Conservation (phyloP, 2,329 filamentous ascomycete genomes). For the Sporothrix schenckii region DNA sequence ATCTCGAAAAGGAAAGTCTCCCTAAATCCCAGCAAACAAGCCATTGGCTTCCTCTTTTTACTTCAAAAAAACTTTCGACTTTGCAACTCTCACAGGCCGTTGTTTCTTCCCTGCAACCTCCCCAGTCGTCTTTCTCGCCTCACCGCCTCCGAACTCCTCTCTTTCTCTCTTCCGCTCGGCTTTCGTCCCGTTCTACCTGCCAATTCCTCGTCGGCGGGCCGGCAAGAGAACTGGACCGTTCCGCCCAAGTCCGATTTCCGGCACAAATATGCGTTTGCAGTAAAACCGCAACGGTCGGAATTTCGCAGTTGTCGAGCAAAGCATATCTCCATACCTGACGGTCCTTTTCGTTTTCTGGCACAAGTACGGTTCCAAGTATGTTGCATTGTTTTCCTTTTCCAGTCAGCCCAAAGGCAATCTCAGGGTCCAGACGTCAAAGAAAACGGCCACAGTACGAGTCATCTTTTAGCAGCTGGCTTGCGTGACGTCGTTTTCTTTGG, state of each 20-base stretch:
- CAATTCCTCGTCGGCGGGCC: not conserved
- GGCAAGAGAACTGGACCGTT: constrained; percentile 1
- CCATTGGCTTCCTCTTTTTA: constrained; percentile 19
- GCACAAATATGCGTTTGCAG: constrained; percentile 22
- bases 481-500: constrained; percentile 8
- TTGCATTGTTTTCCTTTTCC: not conserved
- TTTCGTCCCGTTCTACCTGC: not conserved
- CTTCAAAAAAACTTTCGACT: constrained; percentile 25
- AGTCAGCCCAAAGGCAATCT: not conserved
- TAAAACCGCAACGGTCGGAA: not conserved
- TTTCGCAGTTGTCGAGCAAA: not conserved
- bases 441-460: not conserved
- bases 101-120: not conserved
- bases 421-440: not conserved
- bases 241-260: constrained; percentile 3
- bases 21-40: constrained; percentile 3
- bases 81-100: not conserved
- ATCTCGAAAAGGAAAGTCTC: constrained; percentile 24
- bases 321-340: too few species aligned
- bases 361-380: not conserved
- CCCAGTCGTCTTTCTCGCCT: not conserved
- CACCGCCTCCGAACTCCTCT: not conserved
- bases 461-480: not conserved
- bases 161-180: constrained; percentile 1
- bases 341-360: too few species aligned